Percentiles rank a stretch among this genome's conserved stretches.
phyloP scores from a whole-genome alignment of 2,329 filamentous ascomycete species.

The Apiospora kogelbergensis region DNA sequence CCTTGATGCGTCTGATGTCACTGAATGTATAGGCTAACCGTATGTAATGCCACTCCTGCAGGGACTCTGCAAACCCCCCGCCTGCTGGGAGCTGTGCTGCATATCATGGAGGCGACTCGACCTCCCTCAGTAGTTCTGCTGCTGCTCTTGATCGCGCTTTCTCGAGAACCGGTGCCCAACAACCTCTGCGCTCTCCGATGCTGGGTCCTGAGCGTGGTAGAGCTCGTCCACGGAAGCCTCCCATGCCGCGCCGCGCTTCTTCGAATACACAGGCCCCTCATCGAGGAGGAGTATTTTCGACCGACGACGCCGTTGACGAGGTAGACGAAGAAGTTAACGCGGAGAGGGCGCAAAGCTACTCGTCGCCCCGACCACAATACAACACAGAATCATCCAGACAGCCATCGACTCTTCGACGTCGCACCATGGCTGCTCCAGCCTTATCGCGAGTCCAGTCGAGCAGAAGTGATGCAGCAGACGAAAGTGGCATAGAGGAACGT shows the following conservation, averaged over 20 bases:
- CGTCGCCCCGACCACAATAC: conserved; percentile 31
- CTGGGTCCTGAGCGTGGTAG: conserved; percentile 49
- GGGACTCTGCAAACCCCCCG: conserved; percentile 35
- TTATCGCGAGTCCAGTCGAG: conserved; percentile 45
- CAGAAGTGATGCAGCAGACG: conserved; percentile 32
- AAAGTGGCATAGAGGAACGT: conserved; percentile 29
- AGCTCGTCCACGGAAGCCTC: conserved; percentile 66
- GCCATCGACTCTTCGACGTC: conserved; percentile 39
- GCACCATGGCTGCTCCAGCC: conserved; percentile 32
- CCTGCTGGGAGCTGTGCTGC: conserved; percentile 16
- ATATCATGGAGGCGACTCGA: not conserved
- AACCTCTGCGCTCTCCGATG: conserved; percentile 41
- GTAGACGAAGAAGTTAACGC: conserved; percentile 64
- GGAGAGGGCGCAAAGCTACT: conserved; percentile 43
- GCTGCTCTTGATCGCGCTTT: conserved; percentile 39
- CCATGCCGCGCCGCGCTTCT: conserved; percentile 70
- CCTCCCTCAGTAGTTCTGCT: conserved; percentile 32
- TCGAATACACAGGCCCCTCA: conserved; percentile 71
- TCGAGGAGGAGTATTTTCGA: conserved; percentile 84
- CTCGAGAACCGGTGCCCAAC: conserved; percentile 34
- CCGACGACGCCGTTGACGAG: conserved; percentile 83
- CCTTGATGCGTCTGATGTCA: not conserved
- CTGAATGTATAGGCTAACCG: conserved; percentile 23
- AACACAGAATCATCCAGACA: conserved; percentile 26
- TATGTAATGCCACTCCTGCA: conserved; percentile 18